Conservation (phyloP, 768 basidiomycete species). For the Thelephora aurantiotincta region DNA sequence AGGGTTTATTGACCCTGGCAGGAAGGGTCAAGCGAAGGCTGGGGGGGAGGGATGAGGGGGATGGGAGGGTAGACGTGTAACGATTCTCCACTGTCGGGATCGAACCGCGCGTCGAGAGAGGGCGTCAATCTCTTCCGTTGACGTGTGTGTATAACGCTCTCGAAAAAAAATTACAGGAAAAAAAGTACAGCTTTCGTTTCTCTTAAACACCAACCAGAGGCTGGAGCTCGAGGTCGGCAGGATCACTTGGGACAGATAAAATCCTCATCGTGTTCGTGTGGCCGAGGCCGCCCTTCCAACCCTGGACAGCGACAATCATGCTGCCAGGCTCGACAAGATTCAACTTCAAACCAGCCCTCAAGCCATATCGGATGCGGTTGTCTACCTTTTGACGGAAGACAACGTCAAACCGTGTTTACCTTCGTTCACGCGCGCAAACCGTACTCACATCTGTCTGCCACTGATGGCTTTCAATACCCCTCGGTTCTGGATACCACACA, state of each 20-base stretch:
- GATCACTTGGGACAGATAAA: conserved; percentile 69
- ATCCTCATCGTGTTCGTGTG: conserved; percentile 89
- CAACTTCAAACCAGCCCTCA: conserved; percentile 69
- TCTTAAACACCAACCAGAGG: conserved; percentile 27
- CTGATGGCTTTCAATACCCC: conserved; percentile 73
- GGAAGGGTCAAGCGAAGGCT: neutral
- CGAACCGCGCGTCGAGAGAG: no score
- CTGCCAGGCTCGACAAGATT: conserved; percentile 81
- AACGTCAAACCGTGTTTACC: conserved; percentile 1
- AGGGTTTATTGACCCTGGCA: conserved; percentile 3
- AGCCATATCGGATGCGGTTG: conserved; percentile 81
- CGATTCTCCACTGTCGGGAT: no score
- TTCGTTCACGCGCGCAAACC: neutral
- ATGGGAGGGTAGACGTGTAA: no score
- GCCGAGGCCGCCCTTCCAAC: conserved; percentile 98
- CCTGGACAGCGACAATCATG: conserved; percentile 90
- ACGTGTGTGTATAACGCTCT: no score
- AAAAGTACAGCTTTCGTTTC: neutral
- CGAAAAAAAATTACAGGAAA: neutral
- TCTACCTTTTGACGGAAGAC: conserved; percentile 42
- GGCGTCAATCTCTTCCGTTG: no score
- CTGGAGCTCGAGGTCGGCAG: conserved; percentile 65
- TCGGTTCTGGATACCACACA: conserved; percentile 92
- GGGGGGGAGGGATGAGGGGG: no score
- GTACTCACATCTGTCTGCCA: conserved; percentile 92